phyloP scores from a whole-genome alignment of 371 early-diverging fungal species.

The Actinomortierella ambigua region DNA sequence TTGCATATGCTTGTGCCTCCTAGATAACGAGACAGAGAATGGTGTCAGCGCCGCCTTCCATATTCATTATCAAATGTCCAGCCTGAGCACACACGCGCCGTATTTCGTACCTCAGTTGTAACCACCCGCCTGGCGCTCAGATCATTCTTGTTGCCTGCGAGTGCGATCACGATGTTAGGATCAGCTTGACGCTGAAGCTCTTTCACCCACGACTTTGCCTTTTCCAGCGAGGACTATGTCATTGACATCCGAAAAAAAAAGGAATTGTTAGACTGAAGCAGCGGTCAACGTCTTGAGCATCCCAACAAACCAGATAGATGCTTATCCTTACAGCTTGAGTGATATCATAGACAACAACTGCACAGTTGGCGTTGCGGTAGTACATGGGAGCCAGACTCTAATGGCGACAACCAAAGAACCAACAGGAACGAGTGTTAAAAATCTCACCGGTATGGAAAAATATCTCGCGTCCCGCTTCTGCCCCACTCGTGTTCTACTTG shows the following conservation, averaged over 20 bases:
- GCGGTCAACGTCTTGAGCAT: neutral
- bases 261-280: neutral
- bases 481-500: constrained; percentile 1
- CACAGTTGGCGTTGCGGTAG: constrained; percentile 97
- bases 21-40: constrained; percentile 30
- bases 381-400: constrained; percentile 99
- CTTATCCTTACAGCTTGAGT: constrained; percentile 79
- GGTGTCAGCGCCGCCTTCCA: neutral
- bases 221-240: constrained; percentile 87
- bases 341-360: constrained; percentile 97
- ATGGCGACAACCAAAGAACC: constrained; percentile 5
- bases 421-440: neutral
- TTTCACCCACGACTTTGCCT: constrained; percentile 98
- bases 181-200: constrained; percentile 97
- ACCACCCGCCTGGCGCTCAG: constrained; percentile 79
- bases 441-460: too few species aligned
- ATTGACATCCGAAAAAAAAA: neutral
- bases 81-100: too few species aligned
- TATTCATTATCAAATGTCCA: neutral
- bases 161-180: constrained; percentile 94
- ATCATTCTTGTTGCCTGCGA: constrained; percentile 97
- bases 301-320: neutral
- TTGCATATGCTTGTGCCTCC: constrained; percentile 91
- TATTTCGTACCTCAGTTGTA: constrained; percentile 67
- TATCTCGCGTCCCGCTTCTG: neutral